Evolutionary conservation across 768 basidiomycete species (phyloP), one percentile per base, ranked within the genome.

Genomic region (Naganishia friedmannii): DNA sequence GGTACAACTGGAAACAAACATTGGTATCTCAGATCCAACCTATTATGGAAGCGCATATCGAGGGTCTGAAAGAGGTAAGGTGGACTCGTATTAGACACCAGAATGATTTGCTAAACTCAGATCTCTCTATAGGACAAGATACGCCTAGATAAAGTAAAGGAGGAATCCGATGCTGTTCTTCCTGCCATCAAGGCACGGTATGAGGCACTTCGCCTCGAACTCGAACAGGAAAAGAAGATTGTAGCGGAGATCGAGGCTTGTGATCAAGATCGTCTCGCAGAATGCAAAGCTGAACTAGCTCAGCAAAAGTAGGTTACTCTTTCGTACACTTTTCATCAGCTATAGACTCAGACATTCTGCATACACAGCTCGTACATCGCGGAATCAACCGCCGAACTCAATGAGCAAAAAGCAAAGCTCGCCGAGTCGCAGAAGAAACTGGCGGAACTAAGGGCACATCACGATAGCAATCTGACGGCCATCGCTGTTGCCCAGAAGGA

Each of bases 1-100:
- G 81, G 81, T 78, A 80, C 67, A 76, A 79, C 29, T 82, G 81
- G 81, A 76, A 77, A 69, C 71, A 70, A 37, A 71, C 73, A 17
- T 70, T 80, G 63, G 73, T 80, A 53, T 65, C 71, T 29, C 72
- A 72, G 23, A 71, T 82, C 32, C 66, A 72, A 65, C 75, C 77
- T 15, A 75, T 74, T 56, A 72, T 78, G 34, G 68, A 79, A 53
- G 60, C 58, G 15, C 53, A 63, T 54, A 63, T 76, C 19, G 63
- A 65, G 26, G 75, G 72, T 13, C 73, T 78, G 73, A 72, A 73
- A 55, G 75, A 79, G 68, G 79, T 78, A 51, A 69, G 78, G n/a
- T 72, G 10, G 5, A n/a, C 39, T 46, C 48, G 29, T 53, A 9
- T 5, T 3, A 54, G 21, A 19, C 21, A 17, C 15, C 56, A 8